Conservation (phyloP, 1,284 basidiomycete species). For the Boletus semigastroideus region DNA sequence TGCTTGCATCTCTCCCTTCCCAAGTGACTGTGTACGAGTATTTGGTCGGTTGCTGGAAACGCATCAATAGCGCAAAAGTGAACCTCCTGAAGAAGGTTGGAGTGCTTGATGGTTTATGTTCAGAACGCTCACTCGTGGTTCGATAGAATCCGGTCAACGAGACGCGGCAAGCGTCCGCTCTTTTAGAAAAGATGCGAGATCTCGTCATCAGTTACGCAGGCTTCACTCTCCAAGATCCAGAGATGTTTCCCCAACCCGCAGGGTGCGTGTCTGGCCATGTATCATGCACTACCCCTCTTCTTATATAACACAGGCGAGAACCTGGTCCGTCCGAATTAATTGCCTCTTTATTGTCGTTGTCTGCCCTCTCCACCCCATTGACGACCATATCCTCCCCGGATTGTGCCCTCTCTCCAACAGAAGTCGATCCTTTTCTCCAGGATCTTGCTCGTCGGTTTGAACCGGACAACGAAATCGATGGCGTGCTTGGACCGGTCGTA, state of each 20-base stretch:
- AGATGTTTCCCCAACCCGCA: slow-evolving; percentile 89
- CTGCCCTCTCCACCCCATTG: slow-evolving; percentile 58
- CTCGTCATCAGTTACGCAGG: slow-evolving; percentile 91
- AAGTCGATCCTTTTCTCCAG: slow-evolving; percentile 69
- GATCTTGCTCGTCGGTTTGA: slow-evolving; percentile 73
- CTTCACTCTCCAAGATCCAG: slow-evolving; percentile 86
- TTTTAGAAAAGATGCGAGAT: slow-evolving; percentile 73
- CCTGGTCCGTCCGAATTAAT: slow-evolving; percentile 79
- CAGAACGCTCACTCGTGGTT: slow-evolving; percentile 1
- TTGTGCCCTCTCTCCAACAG: slow-evolving; percentile 44
- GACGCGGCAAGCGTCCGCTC: slow-evolving; percentile 55
- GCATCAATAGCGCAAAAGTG: slow-evolving; percentile 60
- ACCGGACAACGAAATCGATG: slow-evolving; percentile 56
- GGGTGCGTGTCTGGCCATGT: slow-evolving; percentile 49
- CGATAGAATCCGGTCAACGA: slow-evolving; percentile 58
- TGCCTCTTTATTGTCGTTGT: slow-evolving; percentile 69
- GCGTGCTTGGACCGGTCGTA: slow-evolving; percentile 59
- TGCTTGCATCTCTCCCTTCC: slow-evolving; percentile 77
- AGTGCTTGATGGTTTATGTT: background rate
- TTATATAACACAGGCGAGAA: slow-evolving; percentile 47
- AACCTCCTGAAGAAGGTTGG: slow-evolving; percentile 62
- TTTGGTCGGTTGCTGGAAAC: slow-evolving; percentile 89
- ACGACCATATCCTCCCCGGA: slow-evolving; percentile 13
- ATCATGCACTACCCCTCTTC: slow-evolving; percentile 1
- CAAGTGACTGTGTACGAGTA: slow-evolving; percentile 90